These are phyloP conservation scores for Aciculoconidium aculeatum DNA, from an alignment of 805 yeast genomes.

Conservation along the genomic window DNA sequence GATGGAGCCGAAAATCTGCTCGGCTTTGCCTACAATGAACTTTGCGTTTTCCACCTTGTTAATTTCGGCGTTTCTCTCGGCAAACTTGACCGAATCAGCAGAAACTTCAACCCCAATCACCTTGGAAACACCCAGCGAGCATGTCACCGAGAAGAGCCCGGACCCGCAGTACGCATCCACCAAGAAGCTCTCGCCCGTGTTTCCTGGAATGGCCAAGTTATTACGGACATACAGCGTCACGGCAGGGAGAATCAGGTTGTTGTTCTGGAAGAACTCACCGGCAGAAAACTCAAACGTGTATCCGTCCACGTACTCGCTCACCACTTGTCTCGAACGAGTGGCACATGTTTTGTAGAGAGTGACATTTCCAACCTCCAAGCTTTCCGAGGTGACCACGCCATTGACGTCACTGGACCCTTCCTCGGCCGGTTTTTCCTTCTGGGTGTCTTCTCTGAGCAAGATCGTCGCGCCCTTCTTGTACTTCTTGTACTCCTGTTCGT, in stretches of 20 bases:
- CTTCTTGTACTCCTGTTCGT: constrained; percentile 41
- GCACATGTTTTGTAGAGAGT: constrained; percentile 62
- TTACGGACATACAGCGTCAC: constrained; percentile 78
- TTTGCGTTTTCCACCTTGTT: constrained; percentile 75
- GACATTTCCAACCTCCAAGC: constrained; percentile 20
- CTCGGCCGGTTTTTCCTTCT: constrained; percentile 19
- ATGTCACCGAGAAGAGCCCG: constrained; percentile 85
- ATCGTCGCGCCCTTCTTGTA: constrained; percentile 81
- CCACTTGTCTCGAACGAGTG: constrained; percentile 71
- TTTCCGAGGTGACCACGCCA: constrained; percentile 26
- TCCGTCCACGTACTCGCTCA: constrained; percentile 71
- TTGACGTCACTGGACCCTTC: constrained; percentile 40
- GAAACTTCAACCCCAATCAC: constrained; percentile 94
- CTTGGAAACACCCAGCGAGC: constrained; percentile 71
- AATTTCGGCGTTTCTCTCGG: constrained; percentile 68
- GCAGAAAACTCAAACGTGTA: constrained; percentile 83
- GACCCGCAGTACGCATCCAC: constrained; percentile 97
- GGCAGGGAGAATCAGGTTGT: constrained; percentile 80
- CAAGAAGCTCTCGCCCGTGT: constrained; percentile 44
- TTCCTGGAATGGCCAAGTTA: constrained; percentile 46
- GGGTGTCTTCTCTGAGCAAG: constrained; percentile 73
- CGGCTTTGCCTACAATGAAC: constrained; percentile 90
- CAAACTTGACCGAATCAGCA: constrained; percentile 86
- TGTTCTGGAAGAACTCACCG: constrained; percentile 95
- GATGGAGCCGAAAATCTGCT: constrained; percentile 73